Conservation (phyloP, 2,329 filamentous ascomycete genomes). For the Ascomycota sp. region DNA sequence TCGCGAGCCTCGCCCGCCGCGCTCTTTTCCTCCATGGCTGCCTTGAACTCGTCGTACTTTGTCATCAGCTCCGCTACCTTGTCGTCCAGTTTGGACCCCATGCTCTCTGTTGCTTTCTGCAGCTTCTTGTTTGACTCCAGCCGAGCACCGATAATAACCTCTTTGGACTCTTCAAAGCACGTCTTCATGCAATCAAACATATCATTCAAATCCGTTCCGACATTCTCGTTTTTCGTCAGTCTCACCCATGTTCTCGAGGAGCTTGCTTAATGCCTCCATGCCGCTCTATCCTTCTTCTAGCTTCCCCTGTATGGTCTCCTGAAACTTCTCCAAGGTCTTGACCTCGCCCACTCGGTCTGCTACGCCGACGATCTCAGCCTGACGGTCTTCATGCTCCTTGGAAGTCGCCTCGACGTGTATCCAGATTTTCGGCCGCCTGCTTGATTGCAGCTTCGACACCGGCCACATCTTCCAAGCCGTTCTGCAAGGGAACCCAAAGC, state of each 20-base stretch:
- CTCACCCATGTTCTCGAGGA: conserved; percentile 46
- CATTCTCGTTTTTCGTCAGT: conserved; percentile 35
- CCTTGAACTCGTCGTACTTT: conserved; percentile 77
- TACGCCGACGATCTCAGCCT: conserved; percentile 62
- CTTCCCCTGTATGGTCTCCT: conserved; percentile 53
- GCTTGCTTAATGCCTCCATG: conserved; percentile 51
- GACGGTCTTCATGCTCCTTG: conserved; percentile 53
- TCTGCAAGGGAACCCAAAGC: conserved; percentile 44
- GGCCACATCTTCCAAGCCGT: conserved; percentile 56
- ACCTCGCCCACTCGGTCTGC: conserved; percentile 62
- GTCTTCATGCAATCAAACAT: conserved; percentile 56
- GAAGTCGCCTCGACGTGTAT: no score
- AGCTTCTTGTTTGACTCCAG: conserved; percentile 69
- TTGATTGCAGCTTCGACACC: conserved; percentile 60
- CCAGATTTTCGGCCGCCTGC: conserved; percentile 54
- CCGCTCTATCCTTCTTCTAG: conserved; percentile 56
- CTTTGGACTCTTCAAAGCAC: conserved; percentile 75
- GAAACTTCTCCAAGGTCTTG: conserved; percentile 58
- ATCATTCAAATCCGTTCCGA: conserved; percentile 45
- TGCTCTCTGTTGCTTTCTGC: conserved; percentile 30
- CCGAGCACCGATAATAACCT: conserved; percentile 59
- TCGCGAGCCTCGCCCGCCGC: conserved; percentile 56
- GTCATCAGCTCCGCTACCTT: conserved; percentile 56
- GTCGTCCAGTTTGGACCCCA: conserved; percentile 38
- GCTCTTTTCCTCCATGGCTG: conserved; percentile 51